Evolutionary conservation across 139 green algal genomes (phyloP).

Genomic region (Micractinium conductrix): DNA sequence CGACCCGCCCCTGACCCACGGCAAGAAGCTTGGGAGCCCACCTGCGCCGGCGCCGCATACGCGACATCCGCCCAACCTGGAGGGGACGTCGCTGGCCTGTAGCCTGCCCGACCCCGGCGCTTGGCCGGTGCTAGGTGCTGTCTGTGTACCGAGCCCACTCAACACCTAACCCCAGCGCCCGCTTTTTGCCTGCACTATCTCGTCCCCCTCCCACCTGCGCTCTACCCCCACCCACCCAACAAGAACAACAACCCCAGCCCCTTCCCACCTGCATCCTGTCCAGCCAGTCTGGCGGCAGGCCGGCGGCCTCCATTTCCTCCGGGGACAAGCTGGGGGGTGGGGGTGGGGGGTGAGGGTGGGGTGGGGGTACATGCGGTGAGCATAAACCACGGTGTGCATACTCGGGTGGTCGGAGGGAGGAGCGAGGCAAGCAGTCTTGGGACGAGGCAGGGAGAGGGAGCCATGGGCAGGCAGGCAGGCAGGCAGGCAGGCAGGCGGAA

Average conservation of each 20-base stretch:
- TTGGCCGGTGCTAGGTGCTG: no score
- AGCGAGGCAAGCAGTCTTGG: background rate
- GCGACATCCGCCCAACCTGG: no score
- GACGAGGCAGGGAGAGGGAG: background rate
- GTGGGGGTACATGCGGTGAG: background rate
- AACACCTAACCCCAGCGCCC: background rate
- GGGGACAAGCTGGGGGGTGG: background rate
- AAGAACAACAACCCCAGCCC: no score
- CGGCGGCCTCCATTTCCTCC: constrained; percentile 20
- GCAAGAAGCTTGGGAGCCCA: no score
- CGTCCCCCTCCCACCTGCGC: no score
- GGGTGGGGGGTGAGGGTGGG: background rate
- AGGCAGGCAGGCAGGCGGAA: background rate
- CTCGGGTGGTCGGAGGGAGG: background rate
- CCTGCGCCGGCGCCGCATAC: no score
- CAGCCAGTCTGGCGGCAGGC: constrained; percentile 6
- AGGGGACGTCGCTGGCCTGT: no score
- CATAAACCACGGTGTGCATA: background rate
- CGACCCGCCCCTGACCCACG: no score
- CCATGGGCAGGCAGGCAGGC: no score
- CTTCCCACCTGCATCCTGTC: constrained; percentile 22
- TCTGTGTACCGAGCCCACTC: no score
- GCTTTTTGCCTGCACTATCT: background rate
- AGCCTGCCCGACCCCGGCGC: no score
- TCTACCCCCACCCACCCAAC: background rate